Conservation (phyloP, 345 rosid species). For the Salix viminalis region DNA sequence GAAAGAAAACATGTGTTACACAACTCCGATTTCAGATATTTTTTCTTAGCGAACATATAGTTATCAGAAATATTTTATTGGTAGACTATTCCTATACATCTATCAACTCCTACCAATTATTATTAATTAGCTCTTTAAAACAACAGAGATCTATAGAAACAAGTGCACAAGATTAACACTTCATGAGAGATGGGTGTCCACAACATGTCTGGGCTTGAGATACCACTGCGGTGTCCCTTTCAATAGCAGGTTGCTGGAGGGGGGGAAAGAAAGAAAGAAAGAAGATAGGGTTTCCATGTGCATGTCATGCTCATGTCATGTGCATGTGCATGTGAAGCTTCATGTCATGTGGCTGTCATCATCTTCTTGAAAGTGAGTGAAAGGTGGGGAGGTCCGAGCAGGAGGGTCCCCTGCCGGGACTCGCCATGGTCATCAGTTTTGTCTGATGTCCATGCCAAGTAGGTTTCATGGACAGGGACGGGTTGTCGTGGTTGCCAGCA, state of each 20-base stretch:
- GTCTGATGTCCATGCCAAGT: constrained; percentile 36
- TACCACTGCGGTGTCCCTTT: constrained; percentile 18
- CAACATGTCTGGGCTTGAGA: not conserved
- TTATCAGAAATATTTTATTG: too few species aligned
- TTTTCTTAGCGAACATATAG: too few species aligned
- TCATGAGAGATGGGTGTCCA: not conserved
- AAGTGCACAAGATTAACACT: not conserved
- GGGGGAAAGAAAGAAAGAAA: not conserved
- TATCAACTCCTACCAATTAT: too few species aligned
- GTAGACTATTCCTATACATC: too few species aligned
- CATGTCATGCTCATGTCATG: not conserved
- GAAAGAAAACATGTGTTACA: too few species aligned
- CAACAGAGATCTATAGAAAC: not conserved
- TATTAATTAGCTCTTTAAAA: too few species aligned
- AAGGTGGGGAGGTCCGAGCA: not conserved
- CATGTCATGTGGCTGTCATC: constrained; percentile 22
- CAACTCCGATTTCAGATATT: too few species aligned
- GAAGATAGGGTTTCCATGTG: not conserved
- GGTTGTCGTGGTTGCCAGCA: not conserved
- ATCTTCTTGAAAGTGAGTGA: constrained; percentile 16
- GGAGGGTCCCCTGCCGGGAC: constrained; percentile 10
- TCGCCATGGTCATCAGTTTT: constrained; percentile 25
- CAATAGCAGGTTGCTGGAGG: not conserved
- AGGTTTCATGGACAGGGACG: constrained; percentile 34
- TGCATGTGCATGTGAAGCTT: constrained; percentile 6